A percentile compares a stretch with the other conserved stretches of the same genome.
phyloP scores from a whole-genome alignment of 2,329 filamentous ascomycete species.

The Fusarium tjaetaba region DNA sequence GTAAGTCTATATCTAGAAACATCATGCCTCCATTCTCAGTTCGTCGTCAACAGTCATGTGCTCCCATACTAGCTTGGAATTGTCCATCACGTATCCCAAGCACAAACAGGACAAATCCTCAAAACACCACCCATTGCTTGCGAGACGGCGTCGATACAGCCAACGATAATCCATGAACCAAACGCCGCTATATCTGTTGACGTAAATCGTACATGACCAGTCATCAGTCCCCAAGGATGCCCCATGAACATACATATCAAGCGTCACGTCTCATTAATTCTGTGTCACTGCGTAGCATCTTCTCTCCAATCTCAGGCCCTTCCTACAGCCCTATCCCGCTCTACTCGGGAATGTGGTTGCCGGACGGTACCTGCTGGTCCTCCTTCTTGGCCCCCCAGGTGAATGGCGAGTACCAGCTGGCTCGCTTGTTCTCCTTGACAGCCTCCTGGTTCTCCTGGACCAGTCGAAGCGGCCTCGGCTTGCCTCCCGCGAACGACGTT shows the following conservation, averaged over 20 bases:
- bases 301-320: not conserved
- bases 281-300: conserved; percentile 11
- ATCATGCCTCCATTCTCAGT: conserved; percentile 25
- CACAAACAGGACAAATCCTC: conserved; percentile 26
- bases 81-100: conserved; percentile 26
- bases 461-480: conserved; percentile 84
- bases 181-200: conserved; percentile 47
- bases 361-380: conserved; percentile 48
- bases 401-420: conserved; percentile 73
- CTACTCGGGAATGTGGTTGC: conserved; percentile 50
- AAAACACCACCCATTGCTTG: conserved; percentile 34
- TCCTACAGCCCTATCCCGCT: conserved; percentile 4
- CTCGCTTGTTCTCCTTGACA: conserved; percentile 65
- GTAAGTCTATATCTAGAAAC: conserved; percentile 29
- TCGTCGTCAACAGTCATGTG: conserved; percentile 32
- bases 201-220: conserved; percentile 46
- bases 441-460: conserved; percentile 79
- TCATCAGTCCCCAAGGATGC: conserved; percentile 39
- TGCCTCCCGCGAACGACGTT: conserved; percentile 68
- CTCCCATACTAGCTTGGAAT: conserved; percentile 19
- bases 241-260: conserved; percentile 43
- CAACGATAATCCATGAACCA: conserved; percentile 45
- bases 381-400: conserved; percentile 61
- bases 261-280: conserved; percentile 35
- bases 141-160: conserved; percentile 39